A percentile compares a stretch with the other conserved stretches of the same genome.
Evolutionary conservation across 2,329 filamentous ascomycete species (phyloP).

Genomic region (Cordyceps cateniannulata): DNA sequence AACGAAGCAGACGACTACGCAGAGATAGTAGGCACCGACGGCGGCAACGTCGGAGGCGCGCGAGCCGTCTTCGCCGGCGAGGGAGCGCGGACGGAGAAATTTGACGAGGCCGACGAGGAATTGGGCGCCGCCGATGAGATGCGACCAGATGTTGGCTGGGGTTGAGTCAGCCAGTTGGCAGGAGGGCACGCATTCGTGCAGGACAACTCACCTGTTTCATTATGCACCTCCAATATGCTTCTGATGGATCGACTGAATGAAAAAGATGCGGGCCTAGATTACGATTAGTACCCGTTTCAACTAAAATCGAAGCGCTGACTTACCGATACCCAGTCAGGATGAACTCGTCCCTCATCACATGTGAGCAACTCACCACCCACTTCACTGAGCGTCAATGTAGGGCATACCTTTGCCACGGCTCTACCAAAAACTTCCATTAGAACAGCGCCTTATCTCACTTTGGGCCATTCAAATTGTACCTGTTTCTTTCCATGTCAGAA

Average conservation of each 20-base stretch:
- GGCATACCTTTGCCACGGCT: slow-evolving; percentile 16
- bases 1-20: slow-evolving; percentile 22
- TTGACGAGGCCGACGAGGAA: slow-evolving; percentile 17
- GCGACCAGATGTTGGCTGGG: slow-evolving; percentile 25
- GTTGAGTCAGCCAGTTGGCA: not conserved
- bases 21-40: slow-evolving; percentile 19
- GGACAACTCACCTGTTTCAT: slow-evolving; percentile 16
- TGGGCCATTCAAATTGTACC: not conserved
- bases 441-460: not conserved
- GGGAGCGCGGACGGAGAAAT: slow-evolving; percentile 12
- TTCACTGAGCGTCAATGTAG: not conserved
- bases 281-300: not conserved
- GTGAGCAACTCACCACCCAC: not conserved
- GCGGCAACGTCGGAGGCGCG: slow-evolving; percentile 11
- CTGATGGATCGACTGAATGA: slow-evolving; percentile 14
- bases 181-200: not conserved
- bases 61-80: slow-evolving; percentile 7
- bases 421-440: not conserved
- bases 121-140: slow-evolving; percentile 20
- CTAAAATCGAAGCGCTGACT: not conserved
- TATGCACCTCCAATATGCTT: slow-evolving; percentile 17
- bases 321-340: slow-evolving; percentile 18
- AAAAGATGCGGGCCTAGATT: slow-evolving; percentile 15
- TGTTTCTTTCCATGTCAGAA: slow-evolving; percentile 16
- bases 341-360: slow-evolving; percentile 15